phyloP scores from a whole-genome alignment of 768 basidiomycete species.

The Tulasnella calospora region DNA sequence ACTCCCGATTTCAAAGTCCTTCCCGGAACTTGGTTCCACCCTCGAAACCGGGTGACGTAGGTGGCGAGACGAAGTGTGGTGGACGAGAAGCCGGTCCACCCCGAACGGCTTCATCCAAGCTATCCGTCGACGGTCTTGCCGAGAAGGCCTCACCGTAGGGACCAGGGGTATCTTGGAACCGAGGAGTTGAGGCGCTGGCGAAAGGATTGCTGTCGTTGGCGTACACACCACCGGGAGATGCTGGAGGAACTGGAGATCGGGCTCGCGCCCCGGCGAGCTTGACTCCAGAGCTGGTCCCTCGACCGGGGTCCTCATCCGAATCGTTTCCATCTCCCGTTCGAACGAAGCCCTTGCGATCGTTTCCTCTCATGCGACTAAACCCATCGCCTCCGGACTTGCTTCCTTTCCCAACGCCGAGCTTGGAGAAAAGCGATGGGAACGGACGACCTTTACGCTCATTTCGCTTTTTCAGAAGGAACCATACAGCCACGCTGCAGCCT shows the following conservation, averaged over 20 bases:
- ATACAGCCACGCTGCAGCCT: conserved; percentile 16
- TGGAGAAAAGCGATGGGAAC: background rate
- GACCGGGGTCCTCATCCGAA: conserved; percentile 12
- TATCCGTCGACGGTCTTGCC: conserved; percentile 18
- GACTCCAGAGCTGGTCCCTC: conserved; percentile 10
- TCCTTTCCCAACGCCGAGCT: background rate
- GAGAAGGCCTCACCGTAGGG: conserved; percentile 19
- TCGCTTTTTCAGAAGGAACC: conserved; percentile 9
- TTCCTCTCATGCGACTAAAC: conserved; percentile 6
- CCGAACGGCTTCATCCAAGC: conserved; percentile 19
- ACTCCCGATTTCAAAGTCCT: background rate
- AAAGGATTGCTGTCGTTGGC: conserved; percentile 23
- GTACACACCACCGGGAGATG: conserved; percentile 4
- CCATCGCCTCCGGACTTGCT: conserved; percentile 1
- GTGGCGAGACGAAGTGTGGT: conserved; percentile 1
- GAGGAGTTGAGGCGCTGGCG: background rate
- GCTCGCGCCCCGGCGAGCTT: conserved; percentile 11
- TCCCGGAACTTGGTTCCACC: conserved; percentile 7
- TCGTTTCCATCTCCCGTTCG: conserved; percentile 3
- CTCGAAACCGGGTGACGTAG: background rate
- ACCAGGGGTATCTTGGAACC: conserved; percentile 3
- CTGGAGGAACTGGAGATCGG: background rate
- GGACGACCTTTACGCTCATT: background rate
- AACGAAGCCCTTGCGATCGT: conserved; percentile 2
- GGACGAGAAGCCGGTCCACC: background rate